A percentile compares a stretch with the other conserved stretches of the same genome.
Conservation (phyloP, 23 red algal species). For the Gracilaria gracilis region DNA sequence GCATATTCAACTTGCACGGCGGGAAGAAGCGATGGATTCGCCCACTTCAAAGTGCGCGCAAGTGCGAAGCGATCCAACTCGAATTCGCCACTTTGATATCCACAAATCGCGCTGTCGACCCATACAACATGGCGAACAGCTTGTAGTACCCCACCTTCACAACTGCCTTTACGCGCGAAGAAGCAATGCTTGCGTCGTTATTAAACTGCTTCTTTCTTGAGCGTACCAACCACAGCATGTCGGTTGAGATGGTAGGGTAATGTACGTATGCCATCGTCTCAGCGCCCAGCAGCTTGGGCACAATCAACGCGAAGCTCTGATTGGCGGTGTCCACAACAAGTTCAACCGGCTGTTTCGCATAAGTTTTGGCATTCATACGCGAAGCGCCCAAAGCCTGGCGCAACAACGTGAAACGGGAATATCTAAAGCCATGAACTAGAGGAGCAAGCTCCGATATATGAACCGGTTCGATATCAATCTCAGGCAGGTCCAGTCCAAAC, state of each 20-base stretch:
- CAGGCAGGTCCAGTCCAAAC: constrained; percentile 59
- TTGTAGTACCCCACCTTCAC: constrained; percentile 84
- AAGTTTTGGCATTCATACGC: constrained; percentile 63
- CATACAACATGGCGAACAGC: constrained; percentile 69
- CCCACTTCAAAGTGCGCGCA: constrained; percentile 55
- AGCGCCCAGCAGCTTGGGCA: constrained; percentile 27
- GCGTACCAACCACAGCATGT: constrained; percentile 78
- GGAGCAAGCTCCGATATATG: constrained; percentile 34
- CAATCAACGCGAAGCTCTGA: constrained; percentile 68
- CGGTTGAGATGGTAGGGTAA: constrained; percentile 88
- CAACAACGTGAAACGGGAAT: constrained; percentile 83
- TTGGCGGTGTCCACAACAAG: constrained; percentile 90
- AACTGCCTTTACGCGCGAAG: constrained; percentile 19
- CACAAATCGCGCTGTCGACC: constrained; percentile 38
- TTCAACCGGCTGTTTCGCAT: constrained; percentile 43
- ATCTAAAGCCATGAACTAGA: constrained; percentile 59
- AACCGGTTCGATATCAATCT: constrained; percentile 18
- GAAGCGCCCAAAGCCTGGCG: constrained; percentile 81
- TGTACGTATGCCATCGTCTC: constrained; percentile 88
- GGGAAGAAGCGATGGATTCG: constrained; percentile 71
- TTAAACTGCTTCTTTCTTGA: constrained; percentile 65
- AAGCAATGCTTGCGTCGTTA: constrained; percentile 46
- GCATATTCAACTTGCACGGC: constrained; percentile 68
- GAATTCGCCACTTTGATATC: constrained; percentile 93
- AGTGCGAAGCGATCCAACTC: constrained; percentile 81